Evolutionary conservation across 257 asterid genomes (phyloP), one percentile per base, ranked within the genome.

Genomic region (Nicotiana tomentosiformis): DNA sequence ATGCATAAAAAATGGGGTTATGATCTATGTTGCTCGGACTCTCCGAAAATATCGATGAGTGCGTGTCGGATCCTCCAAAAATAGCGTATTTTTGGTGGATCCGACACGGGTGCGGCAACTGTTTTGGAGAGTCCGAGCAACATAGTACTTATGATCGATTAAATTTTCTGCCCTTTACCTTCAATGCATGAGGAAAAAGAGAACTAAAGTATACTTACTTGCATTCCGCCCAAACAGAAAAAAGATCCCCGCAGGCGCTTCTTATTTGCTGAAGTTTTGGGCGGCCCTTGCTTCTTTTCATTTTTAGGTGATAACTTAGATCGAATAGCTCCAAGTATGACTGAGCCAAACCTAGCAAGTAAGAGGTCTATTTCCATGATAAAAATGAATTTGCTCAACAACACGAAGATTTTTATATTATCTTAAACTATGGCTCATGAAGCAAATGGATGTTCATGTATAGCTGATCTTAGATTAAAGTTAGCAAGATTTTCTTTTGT

Each of bases 161-260:
- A 49, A 26, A 83, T 67, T 56, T 53, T 66, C 69, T 65, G 16
- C 58, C 37, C 86, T 32, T 58, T 82, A 81, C 66, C 66, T 67
- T 20, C 77, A 64, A 80, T 64, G 83, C 46, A 80, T 80, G 66
- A 55, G 10, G 72, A 32, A 83, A 26, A 66, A 17, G 56, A 65
- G 16, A 68, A 83, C 37, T 30, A 29, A 35, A 58, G 72, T 56
- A 84, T 6, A 43, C 86, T 82, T 88, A 93, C 99, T 98, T 95
- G 98, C 99, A 95, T 95, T 80, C 99, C 99, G n/a, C 99, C 99
- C 76, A 91, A 76, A 84, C 93, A 95, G 77, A 98, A 95, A 87
- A 93, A 95, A 18, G 99, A 95, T 70, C 93, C 95, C 4, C 88
- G 88, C 84, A 82, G 91, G 20, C 74, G 88, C 87, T 86, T 93